phyloP scores from a whole-genome alignment of 2,329 filamentous ascomycete species.

The Pestalotiopsis sp. region DNA sequence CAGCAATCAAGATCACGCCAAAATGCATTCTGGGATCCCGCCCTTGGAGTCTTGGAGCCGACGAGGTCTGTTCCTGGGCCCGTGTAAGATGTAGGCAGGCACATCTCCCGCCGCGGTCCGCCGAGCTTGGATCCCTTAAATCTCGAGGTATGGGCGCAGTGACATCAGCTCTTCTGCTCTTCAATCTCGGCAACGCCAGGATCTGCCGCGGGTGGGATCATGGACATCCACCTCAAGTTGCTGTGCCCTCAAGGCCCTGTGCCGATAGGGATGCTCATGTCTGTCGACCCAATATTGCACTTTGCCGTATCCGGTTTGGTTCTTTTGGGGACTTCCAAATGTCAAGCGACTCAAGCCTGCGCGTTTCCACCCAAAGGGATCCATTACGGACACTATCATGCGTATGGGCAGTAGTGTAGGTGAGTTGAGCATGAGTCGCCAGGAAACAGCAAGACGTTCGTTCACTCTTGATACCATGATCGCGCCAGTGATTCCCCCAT shows the following conservation, averaged over 20 bases:
- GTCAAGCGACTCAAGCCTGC: not conserved
- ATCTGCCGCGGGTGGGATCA: not conserved
- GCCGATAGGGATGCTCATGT: constrained; percentile 6
- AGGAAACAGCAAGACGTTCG: not conserved
- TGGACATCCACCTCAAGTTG: not conserved
- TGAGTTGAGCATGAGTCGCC: constrained; percentile 3
- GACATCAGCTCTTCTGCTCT: constrained; percentile 12
- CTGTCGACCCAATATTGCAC: not conserved
- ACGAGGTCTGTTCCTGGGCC: constrained; percentile 11
- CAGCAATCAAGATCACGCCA: not conserved
- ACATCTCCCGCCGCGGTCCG: constrained; percentile 16
- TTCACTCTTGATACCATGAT: not conserved
- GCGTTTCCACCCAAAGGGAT: not conserved
- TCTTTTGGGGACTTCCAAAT: not conserved
- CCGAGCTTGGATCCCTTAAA: constrained; percentile 2
- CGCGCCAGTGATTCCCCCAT: not conserved
- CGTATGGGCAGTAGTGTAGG: not conserved
- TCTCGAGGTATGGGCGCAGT: constrained; percentile 8
- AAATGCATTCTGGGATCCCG: not conserved
- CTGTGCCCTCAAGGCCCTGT: not conserved
- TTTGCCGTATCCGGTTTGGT: not conserved
- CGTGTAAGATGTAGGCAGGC: constrained; percentile 8
- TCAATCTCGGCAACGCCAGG: constrained; percentile 16
- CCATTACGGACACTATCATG: constrained; percentile 8
- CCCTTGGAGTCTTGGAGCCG: not conserved